Evolutionary conservation across 2,329 filamentous ascomycete species (phyloP).

Genomic region (Talaromyces sp.): DNA sequence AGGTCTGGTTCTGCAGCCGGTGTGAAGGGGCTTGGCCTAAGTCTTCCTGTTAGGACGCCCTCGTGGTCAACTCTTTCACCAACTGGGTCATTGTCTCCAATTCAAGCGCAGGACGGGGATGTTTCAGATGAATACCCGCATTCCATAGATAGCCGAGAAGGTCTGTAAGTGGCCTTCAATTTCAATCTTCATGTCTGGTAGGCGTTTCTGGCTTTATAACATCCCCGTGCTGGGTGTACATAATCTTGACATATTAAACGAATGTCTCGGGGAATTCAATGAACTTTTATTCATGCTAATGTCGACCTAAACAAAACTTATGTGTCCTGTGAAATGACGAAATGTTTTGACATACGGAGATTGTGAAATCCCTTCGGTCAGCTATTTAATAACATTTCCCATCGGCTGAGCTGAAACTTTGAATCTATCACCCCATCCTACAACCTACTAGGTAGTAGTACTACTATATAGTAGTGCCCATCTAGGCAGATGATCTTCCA

Average conservation of each 20-base stretch:
- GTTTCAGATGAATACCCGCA: conserved; percentile 15
- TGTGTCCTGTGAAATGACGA: no score
- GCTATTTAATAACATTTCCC: no score
- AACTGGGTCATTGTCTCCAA: conserved; percentile 30
- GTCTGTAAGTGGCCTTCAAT: conserved; percentile 3
- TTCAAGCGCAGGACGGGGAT: background rate
- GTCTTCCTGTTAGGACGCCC: conserved; percentile 32
- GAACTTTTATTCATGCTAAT: no score
- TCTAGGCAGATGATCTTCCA: no score
- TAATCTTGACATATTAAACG: background rate
- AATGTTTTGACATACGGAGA: no score
- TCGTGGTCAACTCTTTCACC: conserved; percentile 38
- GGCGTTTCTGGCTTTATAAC: background rate
- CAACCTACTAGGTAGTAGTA: no score
- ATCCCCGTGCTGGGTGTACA: background rate
- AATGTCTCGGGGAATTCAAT: background rate
- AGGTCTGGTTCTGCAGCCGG: conserved; percentile 29
- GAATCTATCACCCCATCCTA: no score
- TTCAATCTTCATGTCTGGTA: background rate
- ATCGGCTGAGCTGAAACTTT: no score
- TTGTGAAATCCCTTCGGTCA: no score
- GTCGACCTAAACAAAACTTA: no score
- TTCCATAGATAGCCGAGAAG: conserved; percentile 18
- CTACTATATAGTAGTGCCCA: no score
- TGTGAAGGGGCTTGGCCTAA: conserved; percentile 40